Evolutionary conservation across 306 rosid species (phyloP).

Genomic region (Carpinus viminea): DNA sequence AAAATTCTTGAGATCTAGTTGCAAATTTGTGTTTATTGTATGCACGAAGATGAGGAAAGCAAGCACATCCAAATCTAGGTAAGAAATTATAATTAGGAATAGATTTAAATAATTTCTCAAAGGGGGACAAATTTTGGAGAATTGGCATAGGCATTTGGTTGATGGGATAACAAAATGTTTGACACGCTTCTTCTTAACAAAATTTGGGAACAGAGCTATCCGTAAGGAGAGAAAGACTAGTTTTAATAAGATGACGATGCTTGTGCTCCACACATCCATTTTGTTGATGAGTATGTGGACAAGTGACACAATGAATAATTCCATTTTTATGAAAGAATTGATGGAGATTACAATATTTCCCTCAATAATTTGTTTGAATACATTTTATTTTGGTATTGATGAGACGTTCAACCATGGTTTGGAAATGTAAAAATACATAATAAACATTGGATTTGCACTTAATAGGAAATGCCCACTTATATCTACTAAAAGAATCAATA

Average conservation of each 20-base stretch:
- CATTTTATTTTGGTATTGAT: not conserved
- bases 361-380: not conserved
- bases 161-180: not conserved
- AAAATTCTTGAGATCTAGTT: not conserved
- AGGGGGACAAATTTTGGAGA: not conserved
- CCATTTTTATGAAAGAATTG: too few species aligned
- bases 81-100: not conserved
- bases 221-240: not conserved
- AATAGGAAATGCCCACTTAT: not conserved
- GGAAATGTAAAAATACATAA: not conserved
- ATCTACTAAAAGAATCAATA: not conserved
- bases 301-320: not conserved
- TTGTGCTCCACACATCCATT: not conserved
- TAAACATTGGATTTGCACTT: not conserved
- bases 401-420: not conserved
- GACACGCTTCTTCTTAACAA: not conserved
- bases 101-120: not conserved
- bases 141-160: not conserved
- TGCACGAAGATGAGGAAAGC: not conserved
- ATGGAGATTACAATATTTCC: not conserved
- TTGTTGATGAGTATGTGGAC: not conserved
- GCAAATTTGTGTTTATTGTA: not conserved
- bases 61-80: not conserved
- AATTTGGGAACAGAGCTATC: not conserved
- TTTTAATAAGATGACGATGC: not conserved